Base-by-base conservation (phyloP, 2,329 filamentous ascomycete genomes). In the Penicillium sp. region DNA sequence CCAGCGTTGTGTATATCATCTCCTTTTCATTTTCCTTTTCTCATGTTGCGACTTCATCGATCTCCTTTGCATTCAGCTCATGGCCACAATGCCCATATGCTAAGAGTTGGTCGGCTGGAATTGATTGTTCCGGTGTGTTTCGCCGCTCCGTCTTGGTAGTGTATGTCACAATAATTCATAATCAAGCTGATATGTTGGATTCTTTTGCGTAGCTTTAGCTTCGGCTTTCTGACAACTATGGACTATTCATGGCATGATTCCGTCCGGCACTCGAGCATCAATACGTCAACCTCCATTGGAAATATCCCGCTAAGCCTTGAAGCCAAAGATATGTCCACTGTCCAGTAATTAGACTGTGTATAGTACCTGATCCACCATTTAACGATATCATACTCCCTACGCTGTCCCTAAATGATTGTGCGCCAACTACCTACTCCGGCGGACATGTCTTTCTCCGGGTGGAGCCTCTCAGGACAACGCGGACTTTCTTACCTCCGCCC, bases 81-180 rank as follows among this genome's bases (percentile, higher is more conserved):
- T 41, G n/a, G 44, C 31, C 10, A 36, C 10, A 36, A 38, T 14
- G 34, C 16, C n/a, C 14, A 18, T 35, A n/a, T 40, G 40, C 25
- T 47, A 27, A 39, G 49, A 41, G 25, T 33, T 34, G 34, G 41
- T 18, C 30, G 6, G 4, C 14, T 30, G 16, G 33, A 40, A 39
- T 41, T 29, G 27, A 25, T 31, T 33, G 52, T 46, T 38, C 37
- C 47, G 31, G 19, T 22, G 37, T 54, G 40, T 34, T 12, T 42
- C 22, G 22, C 30, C 25, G 14, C 16, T 29, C 35, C 14, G 12
- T 18, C 27, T 52, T 35, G 34, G 31, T 58, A 55, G 53, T 56
- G 55, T 60, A 58, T 50, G 41, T 54, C 50, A 56, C 41, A 46
- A 55, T 55, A 46, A 55, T 36, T 34, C 41, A 54, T 55, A 58